Percentiles rank a stretch among this genome's conserved stretches.
Evolutionary conservation across 139 green algal genomes (phyloP).

Genomic region (Picochlorum sp.): DNA sequence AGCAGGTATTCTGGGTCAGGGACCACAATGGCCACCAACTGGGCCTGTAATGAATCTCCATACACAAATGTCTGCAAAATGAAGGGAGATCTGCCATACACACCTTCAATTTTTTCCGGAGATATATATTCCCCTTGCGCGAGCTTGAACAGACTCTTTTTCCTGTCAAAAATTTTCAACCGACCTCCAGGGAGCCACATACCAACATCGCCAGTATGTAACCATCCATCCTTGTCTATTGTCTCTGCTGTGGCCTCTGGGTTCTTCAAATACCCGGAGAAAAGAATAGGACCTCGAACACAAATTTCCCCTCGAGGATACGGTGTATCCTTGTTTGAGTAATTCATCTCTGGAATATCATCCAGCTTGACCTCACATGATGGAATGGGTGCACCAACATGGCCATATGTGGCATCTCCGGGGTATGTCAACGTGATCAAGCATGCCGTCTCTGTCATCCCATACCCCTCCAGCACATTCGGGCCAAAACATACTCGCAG

Average conservation of each 20-base stretch:
- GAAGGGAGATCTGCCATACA: constrained; percentile 67
- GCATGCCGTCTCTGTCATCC: constrained; percentile 80
- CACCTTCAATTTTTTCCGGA: constrained; percentile 96
- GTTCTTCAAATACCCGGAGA: constrained; percentile 81
- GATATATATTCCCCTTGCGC: constrained; percentile 83
- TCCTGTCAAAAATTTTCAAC: constrained; percentile 96
- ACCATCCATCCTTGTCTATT: constrained; percentile 84
- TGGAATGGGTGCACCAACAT: constrained; percentile 78
- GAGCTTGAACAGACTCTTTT: constrained; percentile 97
- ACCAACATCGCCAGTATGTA: constrained; percentile 91
- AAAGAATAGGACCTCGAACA: constrained; percentile 82
- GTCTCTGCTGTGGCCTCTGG: constrained; percentile 64
- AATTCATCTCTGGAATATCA: constrained; percentile 96
- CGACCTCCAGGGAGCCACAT: constrained; percentile 61
- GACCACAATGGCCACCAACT: constrained; percentile 85
- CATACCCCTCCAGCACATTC: constrained; percentile 58
- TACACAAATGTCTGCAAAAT: constrained; percentile 83
- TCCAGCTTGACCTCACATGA: constrained; percentile 84
- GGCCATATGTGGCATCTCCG: constrained; percentile 47
- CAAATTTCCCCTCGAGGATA: constrained; percentile 77
- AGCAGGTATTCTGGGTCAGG: constrained; percentile 85
- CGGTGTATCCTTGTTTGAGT: constrained; percentile 68
- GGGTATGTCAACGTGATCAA: constrained; percentile 68
- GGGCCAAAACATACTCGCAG: constrained; percentile 82
- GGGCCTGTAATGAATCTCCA: constrained; percentile 66